phyloP scores from a whole-genome alignment of 352 stramenopile genomes.

The Phytopythium mirpurense region DNA sequence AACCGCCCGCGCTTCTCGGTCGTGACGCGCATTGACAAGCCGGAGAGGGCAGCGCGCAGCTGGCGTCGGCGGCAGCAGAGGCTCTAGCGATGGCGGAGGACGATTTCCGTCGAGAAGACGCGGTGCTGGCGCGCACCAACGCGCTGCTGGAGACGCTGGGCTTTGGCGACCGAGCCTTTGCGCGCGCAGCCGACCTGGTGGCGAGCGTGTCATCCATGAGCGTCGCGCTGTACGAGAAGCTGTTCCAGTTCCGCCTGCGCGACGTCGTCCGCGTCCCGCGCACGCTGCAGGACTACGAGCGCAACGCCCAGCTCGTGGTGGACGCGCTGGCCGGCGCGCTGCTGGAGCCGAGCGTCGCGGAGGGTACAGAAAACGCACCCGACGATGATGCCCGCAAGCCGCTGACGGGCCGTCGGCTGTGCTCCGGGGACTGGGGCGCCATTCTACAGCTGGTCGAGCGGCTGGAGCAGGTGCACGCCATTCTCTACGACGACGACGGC shows the following conservation, averaged over 20 bases:
- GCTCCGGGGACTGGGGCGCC: constrained; percentile 40
- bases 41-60: background rate
- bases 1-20: background rate
- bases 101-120: background rate
- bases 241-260: constrained; percentile 84
- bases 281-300: constrained; percentile 67
- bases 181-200: constrained; percentile 65
- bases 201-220: constrained; percentile 89
- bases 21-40: too few species aligned
- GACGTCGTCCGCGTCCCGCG: constrained; percentile 59
- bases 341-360: constrained; percentile 41
- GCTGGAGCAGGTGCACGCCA: constrained; percentile 50
- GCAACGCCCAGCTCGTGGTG: constrained; percentile 85
- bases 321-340: constrained; percentile 66
- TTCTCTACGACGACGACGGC: constrained; percentile 41
- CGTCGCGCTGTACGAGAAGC: constrained; percentile 87
- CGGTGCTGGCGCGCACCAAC: constrained; percentile 55
- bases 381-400: constrained; percentile 1
- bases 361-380: background rate
- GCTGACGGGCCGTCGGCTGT: constrained; percentile 53
- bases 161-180: constrained; percentile 80
- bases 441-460: constrained; percentile 48
- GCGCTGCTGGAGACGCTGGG: constrained; percentile 68
- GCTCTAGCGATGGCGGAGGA: background rate
- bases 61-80: background rate